Evolutionary conservation across 2,329 filamentous ascomycete species (phyloP).

Genomic region (Aureobasidium sp.): DNA sequence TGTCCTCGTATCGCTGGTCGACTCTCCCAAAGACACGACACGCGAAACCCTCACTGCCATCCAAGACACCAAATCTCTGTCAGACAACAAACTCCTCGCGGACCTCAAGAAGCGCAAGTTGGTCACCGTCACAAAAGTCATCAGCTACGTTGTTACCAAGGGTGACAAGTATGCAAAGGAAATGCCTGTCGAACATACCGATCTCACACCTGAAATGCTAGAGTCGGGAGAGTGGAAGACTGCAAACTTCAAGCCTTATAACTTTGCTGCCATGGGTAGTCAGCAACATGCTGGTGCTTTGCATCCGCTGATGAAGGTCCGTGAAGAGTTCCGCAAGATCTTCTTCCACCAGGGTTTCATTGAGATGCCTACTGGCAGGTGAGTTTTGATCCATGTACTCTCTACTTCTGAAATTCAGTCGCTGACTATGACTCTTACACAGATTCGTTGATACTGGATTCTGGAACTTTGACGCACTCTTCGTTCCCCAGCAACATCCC

Average conservation of each 20-base stretch:
- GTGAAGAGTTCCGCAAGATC: constrained; percentile 95
- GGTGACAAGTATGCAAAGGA: constrained; percentile 90
- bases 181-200: constrained; percentile 93
- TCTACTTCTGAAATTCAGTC: not conserved
- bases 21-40: constrained; percentile 84
- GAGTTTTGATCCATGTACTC: constrained; percentile 24
- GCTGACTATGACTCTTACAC: constrained; percentile 21
- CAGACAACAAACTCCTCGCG: constrained; percentile 78
- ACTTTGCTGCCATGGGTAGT: constrained; percentile 78
- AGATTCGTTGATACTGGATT: constrained; percentile 95
- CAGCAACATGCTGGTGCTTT: constrained; percentile 58
- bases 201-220: constrained; percentile 95
- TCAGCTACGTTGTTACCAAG: constrained; percentile 86
- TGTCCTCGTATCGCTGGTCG: constrained; percentile 58
- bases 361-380: constrained; percentile 95
- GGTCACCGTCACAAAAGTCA: constrained; percentile 82
- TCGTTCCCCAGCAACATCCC: constrained; percentile 97
- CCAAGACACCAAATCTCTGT: constrained; percentile 71
- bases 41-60: constrained; percentile 79
- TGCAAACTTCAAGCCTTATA: constrained; percentile 87
- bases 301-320: constrained; percentile 85
- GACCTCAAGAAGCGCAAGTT: constrained; percentile 96
- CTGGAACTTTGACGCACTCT: constrained; percentile 99
- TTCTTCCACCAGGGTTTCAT: constrained; percentile 99
- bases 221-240: constrained; percentile 91